phyloP scores from a whole-genome alignment of 164 flowering plant genomes.

The Protea cynaroides region DNA sequence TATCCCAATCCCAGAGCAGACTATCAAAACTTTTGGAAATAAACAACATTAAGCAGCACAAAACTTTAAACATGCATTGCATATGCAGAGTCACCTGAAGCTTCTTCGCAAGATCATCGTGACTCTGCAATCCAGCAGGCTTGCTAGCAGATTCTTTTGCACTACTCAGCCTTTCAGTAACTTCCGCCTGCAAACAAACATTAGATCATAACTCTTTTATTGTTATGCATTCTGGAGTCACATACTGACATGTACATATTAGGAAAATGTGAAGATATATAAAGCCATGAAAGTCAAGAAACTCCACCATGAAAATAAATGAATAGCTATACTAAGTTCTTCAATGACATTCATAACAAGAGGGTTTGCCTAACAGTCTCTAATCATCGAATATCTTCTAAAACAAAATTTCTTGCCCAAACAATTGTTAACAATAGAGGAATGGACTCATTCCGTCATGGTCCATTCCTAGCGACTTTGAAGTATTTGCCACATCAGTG shows the following conservation, averaged over 20 bases:
- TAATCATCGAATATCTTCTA: too few species aligned
- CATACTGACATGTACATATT: not conserved
- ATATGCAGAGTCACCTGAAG: slow-evolving; percentile 60
- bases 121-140: slow-evolving; percentile 60
- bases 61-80: not conserved
- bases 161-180: slow-evolving; percentile 84
- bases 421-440: too few species aligned
- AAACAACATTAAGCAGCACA: not conserved
- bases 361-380: too few species aligned
- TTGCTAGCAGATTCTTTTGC: slow-evolving; percentile 65
- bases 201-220: not conserved
- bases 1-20: not conserved
- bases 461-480: too few species aligned
- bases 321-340: too few species aligned
- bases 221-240: not conserved
- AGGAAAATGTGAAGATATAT: not conserved
- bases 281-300: not conserved
- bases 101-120: slow-evolving; percentile 91
- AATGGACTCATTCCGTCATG: too few species aligned
- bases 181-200: slow-evolving; percentile 69
- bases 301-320: too few species aligned
- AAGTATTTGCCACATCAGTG: too few species aligned
- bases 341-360: too few species aligned
- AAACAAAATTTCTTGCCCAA: too few species aligned
- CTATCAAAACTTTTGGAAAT: not conserved